Evolutionary conservation across 2,329 filamentous ascomycete genomes (phyloP), one percentile per base, ranked within the genome.

Genomic region (Botryotinia globosa): DNA sequence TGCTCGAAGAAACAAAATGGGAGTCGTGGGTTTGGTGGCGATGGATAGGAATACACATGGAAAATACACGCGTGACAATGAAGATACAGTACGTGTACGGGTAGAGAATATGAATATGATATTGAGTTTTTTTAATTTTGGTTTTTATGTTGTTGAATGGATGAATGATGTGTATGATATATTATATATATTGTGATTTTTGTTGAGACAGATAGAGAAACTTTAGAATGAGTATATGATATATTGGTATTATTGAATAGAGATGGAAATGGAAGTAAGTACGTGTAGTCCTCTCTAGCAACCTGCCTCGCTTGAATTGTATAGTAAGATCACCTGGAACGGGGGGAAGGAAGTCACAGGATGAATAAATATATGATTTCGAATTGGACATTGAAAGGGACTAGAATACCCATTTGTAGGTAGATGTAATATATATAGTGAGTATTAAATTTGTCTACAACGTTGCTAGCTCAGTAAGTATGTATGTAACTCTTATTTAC

Each of bases 41-140:
- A 68, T 58, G 65, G 48, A 56, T 66, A 66, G 32, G 63, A 54
- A 66, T 68, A 68, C 65, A 68, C 48, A 25, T 22, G 65, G 64
- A 56, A 54, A 54, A 51, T 51, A n/a, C 48, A 51, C 48, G 5
- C 22, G 22, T 14, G 48, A 51, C 29, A 54, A 54, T 16, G 18
- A 56, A 56, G 51, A 56, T 32, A 29, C 14, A 56, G 14, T 56
- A 18, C 14, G n/a, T 18, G 29, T 29, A 56, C n/a, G n/a, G n/a
- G 51, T 56, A 56, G 51, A 56, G n/a, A 56, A 56, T 56, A 29
- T 56, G 8, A 56, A 56, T 56, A 29, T 29, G 14, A 56, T 56
- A 29, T 56, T 56, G 51, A 56, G 12, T 29, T 18, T 56, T 29
- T 56, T 29, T 18, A 18, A 16, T n/a, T 56, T 18, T 56, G 14